These are phyloP conservation scores for Colletotrichum salicis DNA, from an alignment of 2,329 filamentous ascomycete species.

Conservation along the genomic window DNA sequence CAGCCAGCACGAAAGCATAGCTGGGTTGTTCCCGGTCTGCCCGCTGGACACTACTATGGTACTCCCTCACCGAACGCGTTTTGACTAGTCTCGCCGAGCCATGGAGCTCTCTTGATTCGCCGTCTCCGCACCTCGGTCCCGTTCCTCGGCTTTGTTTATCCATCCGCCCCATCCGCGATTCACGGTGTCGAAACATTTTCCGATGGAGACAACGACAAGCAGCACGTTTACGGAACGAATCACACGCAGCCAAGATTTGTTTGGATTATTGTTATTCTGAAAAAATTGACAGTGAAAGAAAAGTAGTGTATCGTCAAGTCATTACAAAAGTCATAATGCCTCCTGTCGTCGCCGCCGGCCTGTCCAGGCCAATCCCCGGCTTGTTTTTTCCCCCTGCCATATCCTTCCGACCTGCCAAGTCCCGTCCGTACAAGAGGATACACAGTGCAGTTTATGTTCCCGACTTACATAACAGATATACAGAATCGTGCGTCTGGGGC, in stretches of 20 bases:
- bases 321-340: slow-evolving; percentile 30
- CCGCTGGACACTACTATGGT: neutral
- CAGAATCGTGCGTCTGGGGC: slow-evolving; percentile 13
- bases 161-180: slow-evolving; percentile 14
- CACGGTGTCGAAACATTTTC: slow-evolving; percentile 1
- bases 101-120: neutral
- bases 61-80: neutral
- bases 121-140: slow-evolving; percentile 21
- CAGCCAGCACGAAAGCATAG: neutral
- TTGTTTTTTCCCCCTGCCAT: slow-evolving; percentile 16
- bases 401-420: slow-evolving; percentile 30
- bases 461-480: slow-evolving; percentile 31
- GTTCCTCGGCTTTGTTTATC: slow-evolving; percentile 4
- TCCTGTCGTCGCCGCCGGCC: slow-evolving; percentile 2
- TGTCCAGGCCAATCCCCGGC: slow-evolving; percentile 7
- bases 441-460: slow-evolving; percentile 16
- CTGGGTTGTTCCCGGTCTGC: slow-evolving; percentile 4
- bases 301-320: slow-evolving; percentile 28
- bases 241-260: neutral
- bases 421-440: slow-evolving; percentile 14
- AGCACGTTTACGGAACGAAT: neutral
- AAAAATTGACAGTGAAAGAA: slow-evolving; percentile 9
- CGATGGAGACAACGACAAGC: neutral
- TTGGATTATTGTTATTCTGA: slow-evolving; percentile 9
- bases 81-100: slow-evolving; percentile 18